Evolutionary conservation across 2,329 filamentous ascomycete species (phyloP), one percentile per base, ranked within the genome.

Genomic region (Rhexocercosporidium sp.): DNA sequence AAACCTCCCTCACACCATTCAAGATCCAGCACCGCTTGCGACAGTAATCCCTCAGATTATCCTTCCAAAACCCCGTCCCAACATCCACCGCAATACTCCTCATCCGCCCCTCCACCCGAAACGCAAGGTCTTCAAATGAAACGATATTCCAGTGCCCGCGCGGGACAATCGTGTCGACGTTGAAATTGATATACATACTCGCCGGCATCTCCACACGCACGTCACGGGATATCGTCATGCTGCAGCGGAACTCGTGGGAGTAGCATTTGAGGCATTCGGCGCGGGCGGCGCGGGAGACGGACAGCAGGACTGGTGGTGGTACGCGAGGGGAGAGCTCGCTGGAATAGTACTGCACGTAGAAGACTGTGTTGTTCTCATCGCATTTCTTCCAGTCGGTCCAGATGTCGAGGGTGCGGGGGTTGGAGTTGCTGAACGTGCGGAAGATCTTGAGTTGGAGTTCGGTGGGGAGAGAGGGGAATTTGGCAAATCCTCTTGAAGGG

Each of bases 381-480:
- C 63, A 60, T 22, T 56, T 56, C 31, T 60, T 27, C 29, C 61
- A 71, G n/a, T 64, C 53, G 0, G 64, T 65, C 69, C 69, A 70
- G 53, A 70, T 41, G 54, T 70, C 69, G 22, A 71, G 37, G n/a
- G 46, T 61, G 39, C 67, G 65, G 14, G 67, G 69, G 18, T 27
- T 2, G 25, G 22, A 14, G 44, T 66, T 65, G 37, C 59, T 53
- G 12, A 47, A 62, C 7, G 59, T 20, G 29, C n/a, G 25, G 69
- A 69, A 72, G 56, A 73, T 67, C 27, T 62, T 64, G 59, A 63
- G 46, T 20, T 69, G 70, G 39, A 73, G 46, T 39, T 73, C 71
- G 9, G 53, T 12, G 25, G 71, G 71, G 37, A 73, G 69, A 4
- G 11, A 9, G 46, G 61, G 62, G 61, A 73, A 73, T 44, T 64